Evolutionary conservation across 2,329 filamentous ascomycete genomes (phyloP), one percentile per base, ranked within the genome.

Genomic region (Scytalidium lignicola): DNA sequence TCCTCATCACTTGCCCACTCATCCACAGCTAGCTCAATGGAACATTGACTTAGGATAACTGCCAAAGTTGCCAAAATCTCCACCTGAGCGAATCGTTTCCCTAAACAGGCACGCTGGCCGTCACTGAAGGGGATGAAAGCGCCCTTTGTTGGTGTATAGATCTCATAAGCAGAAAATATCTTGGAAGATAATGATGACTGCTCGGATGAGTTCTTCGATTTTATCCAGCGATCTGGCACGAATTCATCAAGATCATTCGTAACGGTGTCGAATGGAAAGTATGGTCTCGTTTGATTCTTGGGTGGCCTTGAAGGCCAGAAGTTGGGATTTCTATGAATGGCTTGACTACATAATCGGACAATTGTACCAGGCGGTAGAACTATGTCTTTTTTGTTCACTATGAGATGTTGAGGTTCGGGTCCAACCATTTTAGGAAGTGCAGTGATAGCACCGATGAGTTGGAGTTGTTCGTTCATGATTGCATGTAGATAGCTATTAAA

Each of bases 191-290:
- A n/a, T 10, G 23, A 26, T 26, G 23, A 26, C 23, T 10, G 5
- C 23, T 5, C 10, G 23, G 23, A 26, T 26, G 23, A 6, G 10
- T 26, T 10, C 23, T 26, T 26, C 23, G 23, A 10, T 21, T 32
- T 37, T 29, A 82, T 64, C 78, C 77, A 81, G 39, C 78, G 71
- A 58, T 80, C 74, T 0, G 78, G 77, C 41, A 72, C 67, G 63
- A 79, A 82, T 39, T 73, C 66, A 26, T 74, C 66, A 2, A 76
- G 65, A 49, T 81, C 60, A 28, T 21, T 61, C 57, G 6, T 23
- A 3, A 28, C 23, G 22, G 50, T 50, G 41, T 53, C 44, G 17
- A 53, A 42, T 4, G 50, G 32, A 37, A 47, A 47, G 15, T 37
- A 18, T 3, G 46, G 47, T 18, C 22, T 29, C 17, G 42, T 17